phyloP scores from a whole-genome alignment of 306 rosid genomes.

The Sindora glabra region DNA sequence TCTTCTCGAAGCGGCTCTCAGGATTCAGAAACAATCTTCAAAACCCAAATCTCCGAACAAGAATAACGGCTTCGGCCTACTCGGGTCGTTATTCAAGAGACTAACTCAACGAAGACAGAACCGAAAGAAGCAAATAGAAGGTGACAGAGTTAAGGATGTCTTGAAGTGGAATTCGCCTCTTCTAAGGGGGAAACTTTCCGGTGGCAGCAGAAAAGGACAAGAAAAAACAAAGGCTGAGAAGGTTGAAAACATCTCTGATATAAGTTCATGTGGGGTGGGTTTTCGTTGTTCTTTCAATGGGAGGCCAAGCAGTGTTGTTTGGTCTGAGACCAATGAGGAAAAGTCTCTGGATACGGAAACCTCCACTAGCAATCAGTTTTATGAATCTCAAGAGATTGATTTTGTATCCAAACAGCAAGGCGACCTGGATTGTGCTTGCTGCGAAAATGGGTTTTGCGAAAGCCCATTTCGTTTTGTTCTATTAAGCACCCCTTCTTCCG shows the following conservation, averaged over 20 bases:
- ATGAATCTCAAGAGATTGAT: conserved; percentile 24
- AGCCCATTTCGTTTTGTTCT: conserved; percentile 75
- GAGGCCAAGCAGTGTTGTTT: conserved; percentile 45
- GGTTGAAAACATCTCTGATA: not conserved
- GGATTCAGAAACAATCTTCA: conserved; percentile 56
- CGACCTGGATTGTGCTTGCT: conserved; percentile 10
- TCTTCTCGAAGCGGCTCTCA: conserved; percentile 79
- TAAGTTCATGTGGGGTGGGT: conserved; percentile 8
- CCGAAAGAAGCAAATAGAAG: conserved; percentile 26
- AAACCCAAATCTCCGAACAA: conserved; percentile 30
- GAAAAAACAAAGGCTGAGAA: not conserved
- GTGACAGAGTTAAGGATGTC: conserved; percentile 14
- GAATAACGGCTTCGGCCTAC: conserved; percentile 34
- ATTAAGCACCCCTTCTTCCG: conserved; percentile 29
- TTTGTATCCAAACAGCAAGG: conserved; percentile 12
- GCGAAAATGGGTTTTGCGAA: conserved; percentile 29
- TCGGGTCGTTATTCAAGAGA: conserved; percentile 67
- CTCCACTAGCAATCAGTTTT: conserved; percentile 30
- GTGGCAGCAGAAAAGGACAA: not conserved
- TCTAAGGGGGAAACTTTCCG: not conserved
- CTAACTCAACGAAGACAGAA: conserved; percentile 20
- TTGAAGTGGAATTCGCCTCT: conserved; percentile 42
- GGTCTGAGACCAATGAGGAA: conserved; percentile 61
- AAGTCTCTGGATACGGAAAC: conserved; percentile 42
- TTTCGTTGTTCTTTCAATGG: conserved; percentile 27